phyloP scores from a whole-genome alignment of 768 basidiomycete genomes.

The Rhodotorula graminis region DNA sequence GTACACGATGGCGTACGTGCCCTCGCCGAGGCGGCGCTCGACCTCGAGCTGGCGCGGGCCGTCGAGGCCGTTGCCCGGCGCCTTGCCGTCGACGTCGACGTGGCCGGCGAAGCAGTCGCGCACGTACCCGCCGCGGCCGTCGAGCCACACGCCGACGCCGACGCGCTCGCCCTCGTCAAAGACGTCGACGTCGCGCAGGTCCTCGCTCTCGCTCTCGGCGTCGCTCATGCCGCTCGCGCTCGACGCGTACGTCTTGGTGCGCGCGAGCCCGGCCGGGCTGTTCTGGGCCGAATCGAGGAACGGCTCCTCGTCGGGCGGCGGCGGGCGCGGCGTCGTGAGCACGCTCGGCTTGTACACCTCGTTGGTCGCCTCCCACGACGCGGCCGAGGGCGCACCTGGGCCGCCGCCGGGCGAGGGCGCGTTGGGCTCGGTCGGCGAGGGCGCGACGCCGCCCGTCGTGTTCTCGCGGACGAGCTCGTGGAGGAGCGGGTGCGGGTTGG shows the following conservation, averaged over 20 bases:
- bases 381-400: neutral
- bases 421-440: neutral
- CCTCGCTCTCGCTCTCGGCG: neutral
- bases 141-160: slow-evolving; percentile 62
- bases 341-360: slow-evolving; percentile 29
- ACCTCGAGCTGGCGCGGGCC: slow-evolving; percentile 41
- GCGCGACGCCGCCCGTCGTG: slow-evolving; percentile 28
- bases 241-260: slow-evolving; percentile 15
- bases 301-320: neutral
- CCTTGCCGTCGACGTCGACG: slow-evolving; percentile 40
- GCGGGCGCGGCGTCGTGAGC: slow-evolving; percentile 10
- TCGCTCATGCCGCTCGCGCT: neutral
- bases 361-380: slow-evolving; percentile 27
- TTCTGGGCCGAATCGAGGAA: slow-evolving; percentile 33
- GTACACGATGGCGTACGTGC: slow-evolving; percentile 42
- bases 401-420: too few species aligned
- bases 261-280: neutral
- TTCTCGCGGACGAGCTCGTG: slow-evolving; percentile 31
- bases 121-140: slow-evolving; percentile 62
- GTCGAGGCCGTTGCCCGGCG: slow-evolving; percentile 29
- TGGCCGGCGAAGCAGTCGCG: slow-evolving; percentile 78
- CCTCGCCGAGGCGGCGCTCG: slow-evolving; percentile 39
- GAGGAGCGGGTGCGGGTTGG: slow-evolving; percentile 15
- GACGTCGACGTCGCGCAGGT: slow-evolving; percentile 44
- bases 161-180: slow-evolving; percentile 69